Conservation (phyloP, 108 stramenopile species). For the Fragilaria crotonensis region DNA sequence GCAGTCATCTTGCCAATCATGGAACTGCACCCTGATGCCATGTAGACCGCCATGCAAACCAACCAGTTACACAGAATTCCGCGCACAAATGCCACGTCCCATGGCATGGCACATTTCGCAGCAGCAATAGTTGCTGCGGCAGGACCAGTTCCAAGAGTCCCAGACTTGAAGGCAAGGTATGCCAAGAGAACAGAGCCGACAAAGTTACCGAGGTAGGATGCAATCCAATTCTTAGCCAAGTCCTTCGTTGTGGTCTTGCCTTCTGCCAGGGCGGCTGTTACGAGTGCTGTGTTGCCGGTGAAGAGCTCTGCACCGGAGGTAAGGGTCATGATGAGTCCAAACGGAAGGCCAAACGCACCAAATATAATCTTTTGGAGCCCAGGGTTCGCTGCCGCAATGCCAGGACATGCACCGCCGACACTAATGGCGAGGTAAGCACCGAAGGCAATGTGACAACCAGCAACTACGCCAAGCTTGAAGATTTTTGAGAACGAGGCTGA, state of each 20-base stretch:
- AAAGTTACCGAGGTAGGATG: slow-evolving; percentile 80
- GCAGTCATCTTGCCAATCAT: slow-evolving; percentile 83
- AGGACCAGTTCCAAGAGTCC: slow-evolving; percentile 62
- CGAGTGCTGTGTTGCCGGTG: slow-evolving; percentile 73
- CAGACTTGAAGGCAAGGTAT: slow-evolving; percentile 62
- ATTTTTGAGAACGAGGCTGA: slow-evolving; percentile 58
- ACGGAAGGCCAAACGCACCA: slow-evolving; percentile 79
- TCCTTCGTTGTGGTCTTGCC: slow-evolving; percentile 52
- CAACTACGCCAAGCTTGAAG: slow-evolving; percentile 78
- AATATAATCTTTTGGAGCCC: slow-evolving; percentile 85
- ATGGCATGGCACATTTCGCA: slow-evolving; percentile 70
- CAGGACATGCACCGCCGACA: slow-evolving; percentile 79
- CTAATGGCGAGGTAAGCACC: slow-evolving; percentile 81
- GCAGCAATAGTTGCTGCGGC: slow-evolving; percentile 74
- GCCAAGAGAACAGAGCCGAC: slow-evolving; percentile 77
- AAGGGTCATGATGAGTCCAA: slow-evolving; percentile 84
- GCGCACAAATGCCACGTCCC: slow-evolving; percentile 79
- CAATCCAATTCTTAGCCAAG: slow-evolving; percentile 67
- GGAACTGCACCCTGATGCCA: slow-evolving; percentile 74
- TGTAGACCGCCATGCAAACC: slow-evolving; percentile 93
- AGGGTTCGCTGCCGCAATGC: slow-evolving; percentile 76
- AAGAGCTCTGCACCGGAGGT: slow-evolving; percentile 55
- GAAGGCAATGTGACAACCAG: slow-evolving; percentile 83
- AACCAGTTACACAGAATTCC: slow-evolving; percentile 95
- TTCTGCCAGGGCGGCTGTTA: slow-evolving; percentile 70